Evolutionary conservation across 805 yeast genomes (phyloP).

Genomic region (Candida golubevii): DNA sequence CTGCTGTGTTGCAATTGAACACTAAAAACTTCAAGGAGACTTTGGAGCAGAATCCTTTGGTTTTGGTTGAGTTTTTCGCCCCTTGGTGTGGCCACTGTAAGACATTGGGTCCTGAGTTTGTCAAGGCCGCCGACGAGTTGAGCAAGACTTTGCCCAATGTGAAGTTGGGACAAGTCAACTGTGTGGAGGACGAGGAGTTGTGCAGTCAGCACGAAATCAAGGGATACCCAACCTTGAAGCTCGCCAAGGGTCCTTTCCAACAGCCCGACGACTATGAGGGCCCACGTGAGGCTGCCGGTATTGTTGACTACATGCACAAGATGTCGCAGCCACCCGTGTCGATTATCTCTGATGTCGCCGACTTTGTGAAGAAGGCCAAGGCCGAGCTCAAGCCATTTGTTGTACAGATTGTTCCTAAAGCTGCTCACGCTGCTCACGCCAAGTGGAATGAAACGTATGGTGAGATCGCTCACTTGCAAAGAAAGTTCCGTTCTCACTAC

Average conservation of each 20-base stretch:
- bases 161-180: slow-evolving; percentile 78
- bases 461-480: slow-evolving; percentile 56
- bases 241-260: slow-evolving; percentile 51
- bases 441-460: slow-evolving; percentile 52
- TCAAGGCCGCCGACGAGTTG: slow-evolving; percentile 65
- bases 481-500: slow-evolving; percentile 63
- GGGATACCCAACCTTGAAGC: slow-evolving; percentile 84
- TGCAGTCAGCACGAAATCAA: slow-evolving; percentile 64
- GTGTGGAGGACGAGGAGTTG: slow-evolving; percentile 71
- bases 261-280: slow-evolving; percentile 70
- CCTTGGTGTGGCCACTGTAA: slow-evolving; percentile 99
- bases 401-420: slow-evolving; percentile 44
- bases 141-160: slow-evolving; percentile 50
- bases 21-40: slow-evolving; percentile 61
- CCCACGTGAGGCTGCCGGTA: slow-evolving; percentile 76
- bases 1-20: slow-evolving; percentile 81
- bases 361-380: slow-evolving; percentile 46
- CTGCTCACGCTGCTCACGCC: slow-evolving; percentile 23
- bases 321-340: slow-evolving; percentile 71
- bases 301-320: slow-evolving; percentile 73
- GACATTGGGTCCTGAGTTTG: slow-evolving; percentile 75
- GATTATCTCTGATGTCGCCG: slow-evolving; percentile 39
- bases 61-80: slow-evolving; percentile 83
- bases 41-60: slow-evolving; percentile 68
- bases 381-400: slow-evolving; percentile 51